phyloP scores from a whole-genome alignment of 2,329 filamentous ascomycete species.

The Parastagonospora nodorum region DNA sequence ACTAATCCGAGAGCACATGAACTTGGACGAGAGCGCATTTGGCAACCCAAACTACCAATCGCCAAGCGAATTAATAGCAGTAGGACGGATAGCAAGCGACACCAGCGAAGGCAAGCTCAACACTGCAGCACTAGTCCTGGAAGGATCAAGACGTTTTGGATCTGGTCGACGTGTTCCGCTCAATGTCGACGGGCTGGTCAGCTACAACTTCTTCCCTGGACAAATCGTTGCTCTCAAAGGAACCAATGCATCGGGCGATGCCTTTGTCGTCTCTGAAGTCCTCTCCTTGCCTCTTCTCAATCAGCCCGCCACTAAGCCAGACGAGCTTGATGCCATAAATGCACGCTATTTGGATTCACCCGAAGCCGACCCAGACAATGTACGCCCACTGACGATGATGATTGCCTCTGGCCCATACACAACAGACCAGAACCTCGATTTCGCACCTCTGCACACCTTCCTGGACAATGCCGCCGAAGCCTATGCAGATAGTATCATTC shows the following conservation, averaged over 20 bases:
- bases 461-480: constrained; percentile 76
- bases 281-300: constrained; percentile 76
- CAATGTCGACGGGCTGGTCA: constrained; percentile 70
- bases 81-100: constrained; percentile 91
- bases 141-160: constrained; percentile 83
- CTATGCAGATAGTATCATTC: constrained; percentile 77
- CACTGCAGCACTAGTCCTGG: constrained; percentile 80
- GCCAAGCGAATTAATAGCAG: constrained; percentile 83
- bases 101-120: constrained; percentile 86
- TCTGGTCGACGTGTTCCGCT: constrained; percentile 81
- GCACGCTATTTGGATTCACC: constrained; percentile 69
- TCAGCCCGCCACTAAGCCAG: constrained; percentile 71
- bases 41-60: constrained; percentile 85
- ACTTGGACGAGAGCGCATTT: constrained; percentile 78
- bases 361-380: constrained; percentile 54
- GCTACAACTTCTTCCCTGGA: constrained; percentile 88
- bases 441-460: constrained; percentile 81
- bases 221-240: constrained; percentile 89
- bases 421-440: constrained; percentile 88
- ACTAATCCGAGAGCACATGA: constrained; percentile 75
- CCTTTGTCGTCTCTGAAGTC: constrained; percentile 79
- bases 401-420: constrained; percentile 89
- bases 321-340: constrained; percentile 69
- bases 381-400: constrained; percentile 74
- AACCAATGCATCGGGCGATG: constrained; percentile 82